Percentiles rank a stretch among this genome's conserved stretches.
These are phyloP conservation scores for Nothophoma quercina DNA, from an alignment of 2,329 filamentous ascomycete genomes.

Conservation along the genomic window DNA sequence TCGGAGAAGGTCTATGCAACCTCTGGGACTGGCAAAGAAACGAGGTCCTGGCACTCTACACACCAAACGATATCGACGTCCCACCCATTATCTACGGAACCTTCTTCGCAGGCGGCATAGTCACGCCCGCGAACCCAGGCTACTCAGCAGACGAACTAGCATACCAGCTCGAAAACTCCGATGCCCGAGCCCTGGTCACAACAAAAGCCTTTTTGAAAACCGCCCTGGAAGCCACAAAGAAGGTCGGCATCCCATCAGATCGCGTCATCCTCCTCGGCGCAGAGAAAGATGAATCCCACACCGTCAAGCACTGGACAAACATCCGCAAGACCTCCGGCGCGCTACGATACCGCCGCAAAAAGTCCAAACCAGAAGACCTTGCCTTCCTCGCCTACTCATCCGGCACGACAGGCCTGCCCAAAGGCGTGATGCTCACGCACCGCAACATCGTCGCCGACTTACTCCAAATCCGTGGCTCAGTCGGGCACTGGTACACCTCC, in stretches of 20 bases:
- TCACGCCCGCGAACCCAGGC: slow-evolving; percentile 83
- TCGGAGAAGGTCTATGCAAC: slow-evolving; percentile 78
- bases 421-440: slow-evolving; percentile 56
- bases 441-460: slow-evolving; percentile 66
- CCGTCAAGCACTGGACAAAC: slow-evolving; percentile 74
- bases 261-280: slow-evolving; percentile 79
- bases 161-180: slow-evolving; percentile 80
- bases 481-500: slow-evolving; percentile 78
- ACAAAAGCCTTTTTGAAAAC: slow-evolving; percentile 70
- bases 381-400: slow-evolving; percentile 72
- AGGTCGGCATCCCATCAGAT: slow-evolving; percentile 72
- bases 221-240: slow-evolving; percentile 71
- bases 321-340: slow-evolving; percentile 70
- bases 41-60: slow-evolving; percentile 81
- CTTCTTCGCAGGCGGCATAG: slow-evolving; percentile 80
- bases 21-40: slow-evolving; percentile 80
- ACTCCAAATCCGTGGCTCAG: slow-evolving; percentile 83
- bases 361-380: slow-evolving; percentile 70
- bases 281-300: slow-evolving; percentile 63
- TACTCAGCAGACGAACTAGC: slow-evolving; percentile 84
- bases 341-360: slow-evolving; percentile 65
- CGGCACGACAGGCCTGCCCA: slow-evolving; percentile 55
- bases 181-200: slow-evolving; percentile 76
- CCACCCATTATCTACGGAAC: slow-evolving; percentile 77
- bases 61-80: slow-evolving; percentile 85